Evolutionary conservation across 2,329 filamentous ascomycete genomes (phyloP), one percentile per base, ranked within the genome.

Genomic region (Thielaviopsis musarum): DNA sequence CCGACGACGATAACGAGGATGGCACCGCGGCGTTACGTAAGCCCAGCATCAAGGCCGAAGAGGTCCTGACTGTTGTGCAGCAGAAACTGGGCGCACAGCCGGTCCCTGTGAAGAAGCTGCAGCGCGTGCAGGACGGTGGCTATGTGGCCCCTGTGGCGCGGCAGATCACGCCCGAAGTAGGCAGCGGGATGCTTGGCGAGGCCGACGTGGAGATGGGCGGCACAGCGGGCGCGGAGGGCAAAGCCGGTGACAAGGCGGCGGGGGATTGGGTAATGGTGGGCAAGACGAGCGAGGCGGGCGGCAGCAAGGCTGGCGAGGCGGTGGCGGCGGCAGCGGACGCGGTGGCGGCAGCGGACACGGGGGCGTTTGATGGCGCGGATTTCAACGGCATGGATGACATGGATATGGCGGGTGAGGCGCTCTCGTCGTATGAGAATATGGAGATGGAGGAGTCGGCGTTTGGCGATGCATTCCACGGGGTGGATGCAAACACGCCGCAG

Each of bases 361-460:
- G 67, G 13, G 75, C 71, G 10, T 79, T 71, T 60, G 72, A 84
- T 65, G 73, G 77, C 59, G 79, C 78, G 65, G 82, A 85, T 66
- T 85, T 85, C 64, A 77, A 77, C 66, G 79, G 81, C 26, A 73
- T 85, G 7, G 82, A 77, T 17, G 81, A 85, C 63, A 71, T 87
- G 52, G 83, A 90, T 68, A 83, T 83, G 24, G 85, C 84, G 0
- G 85, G 83, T 15, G 84, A 88, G 66, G 85, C 84, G 3, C 72
- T 89, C 41, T 82, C 82, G 2, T 79, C 80, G n/a, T 77, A 79
- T 67, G 69, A 84, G 57, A 76, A 79, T 65, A 78, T 84, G 73
- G 85, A 84, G 63, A 79, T 89, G 74, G 85, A 88, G 54, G 85
- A 90, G 66, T 88, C 84, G 41, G 88, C 87, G 1, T 93, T 93